A percentile compares a stretch with the other conserved stretches of the same genome.
phyloP scores from a whole-genome alignment of 2,329 filamentous ascomycete genomes.

The Emmonsia crescens region DNA sequence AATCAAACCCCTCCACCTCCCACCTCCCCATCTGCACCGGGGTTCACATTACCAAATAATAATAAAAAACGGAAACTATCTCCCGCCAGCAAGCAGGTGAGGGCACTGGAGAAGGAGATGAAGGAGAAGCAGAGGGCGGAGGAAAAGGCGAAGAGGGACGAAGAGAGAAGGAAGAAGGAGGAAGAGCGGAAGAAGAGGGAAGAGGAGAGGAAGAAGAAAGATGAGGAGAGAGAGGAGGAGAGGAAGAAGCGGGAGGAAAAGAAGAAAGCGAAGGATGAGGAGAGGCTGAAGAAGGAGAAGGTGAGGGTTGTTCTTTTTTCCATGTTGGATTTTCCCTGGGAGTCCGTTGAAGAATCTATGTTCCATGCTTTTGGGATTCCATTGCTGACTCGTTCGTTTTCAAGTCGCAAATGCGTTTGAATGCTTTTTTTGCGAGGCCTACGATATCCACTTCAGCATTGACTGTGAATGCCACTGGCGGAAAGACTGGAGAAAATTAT shows the following conservation, averaged over 20 bases:
- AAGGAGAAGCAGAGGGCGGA: slow-evolving; percentile 23
- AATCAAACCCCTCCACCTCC: slow-evolving; percentile 3
- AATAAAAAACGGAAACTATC: slow-evolving; percentile 27
- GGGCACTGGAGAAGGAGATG: slow-evolving; percentile 18
- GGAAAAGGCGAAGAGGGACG: slow-evolving; percentile 25
- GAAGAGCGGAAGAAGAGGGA: slow-evolving; percentile 35
- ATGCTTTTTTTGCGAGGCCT: slow-evolving; percentile 40
- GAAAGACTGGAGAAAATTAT: slow-evolving; percentile 10
- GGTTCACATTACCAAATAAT: slow-evolving; percentile 10
- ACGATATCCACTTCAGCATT: slow-evolving; percentile 17
- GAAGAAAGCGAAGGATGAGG: slow-evolving; percentile 23
- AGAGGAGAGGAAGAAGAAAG: slow-evolving; percentile 34
- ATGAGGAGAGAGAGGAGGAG: slow-evolving; percentile 25
- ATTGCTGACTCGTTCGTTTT: slow-evolving; percentile 13
- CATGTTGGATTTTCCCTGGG: background rate
- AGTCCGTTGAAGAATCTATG: background rate
- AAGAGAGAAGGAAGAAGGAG: slow-evolving; percentile 33
- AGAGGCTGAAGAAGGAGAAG: slow-evolving; percentile 35
- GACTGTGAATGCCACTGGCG: slow-evolving; percentile 8
- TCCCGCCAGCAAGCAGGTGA: slow-evolving; percentile 19
- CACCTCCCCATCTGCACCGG: slow-evolving; percentile 6
- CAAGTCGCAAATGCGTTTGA: slow-evolving; percentile 43
- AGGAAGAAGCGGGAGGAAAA: slow-evolving; percentile 22
- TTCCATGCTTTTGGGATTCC: slow-evolving; percentile 19
- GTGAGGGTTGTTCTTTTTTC: slow-evolving; percentile 21